Conservation (phyloP, 345 rosid species). For the Physaria fendleri region DNA sequence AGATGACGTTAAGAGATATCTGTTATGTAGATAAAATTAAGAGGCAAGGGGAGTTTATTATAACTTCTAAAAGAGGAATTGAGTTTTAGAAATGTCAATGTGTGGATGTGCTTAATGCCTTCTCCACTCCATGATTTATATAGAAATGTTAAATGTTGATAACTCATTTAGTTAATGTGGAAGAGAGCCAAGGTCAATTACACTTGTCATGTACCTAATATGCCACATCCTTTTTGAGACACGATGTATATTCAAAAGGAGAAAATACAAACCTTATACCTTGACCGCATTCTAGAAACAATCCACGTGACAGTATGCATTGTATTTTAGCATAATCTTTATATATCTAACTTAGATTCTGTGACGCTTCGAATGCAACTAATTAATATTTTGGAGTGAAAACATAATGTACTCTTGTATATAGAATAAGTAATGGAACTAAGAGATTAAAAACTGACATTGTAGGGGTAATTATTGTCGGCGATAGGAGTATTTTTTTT, state of each 20-base stretch:
- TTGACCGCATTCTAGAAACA: conserved; percentile 19
- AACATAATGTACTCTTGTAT: not conserved
- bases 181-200: conserved; percentile 32
- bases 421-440: not conserved
- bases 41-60: not conserved
- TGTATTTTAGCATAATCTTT: not conserved
- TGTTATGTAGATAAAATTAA: not conserved
- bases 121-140: conserved; percentile 14
- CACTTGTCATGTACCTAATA: conserved; percentile 20
- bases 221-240: conserved; percentile 36
- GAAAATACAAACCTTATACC: not conserved
- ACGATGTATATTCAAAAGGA: conserved; percentile 3
- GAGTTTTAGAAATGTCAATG: conserved; percentile 22
- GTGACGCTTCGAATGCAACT: not conserved
- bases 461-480: not conserved
- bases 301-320: conserved; percentile 14
- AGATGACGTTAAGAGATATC: not conserved
- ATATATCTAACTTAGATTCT: conserved; percentile 24
- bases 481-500: not conserved
- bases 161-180: conserved; percentile 6
- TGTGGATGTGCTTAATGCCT: conserved; percentile 14
- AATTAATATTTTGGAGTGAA: not conserved
- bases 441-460: not conserved
- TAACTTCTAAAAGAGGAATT: conserved; percentile 4
- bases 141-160: conserved; percentile 9